Evolutionary conservation across 768 basidiomycete genomes (phyloP), one percentile per base, ranked within the genome.

Genomic region (Suillus placidus): DNA sequence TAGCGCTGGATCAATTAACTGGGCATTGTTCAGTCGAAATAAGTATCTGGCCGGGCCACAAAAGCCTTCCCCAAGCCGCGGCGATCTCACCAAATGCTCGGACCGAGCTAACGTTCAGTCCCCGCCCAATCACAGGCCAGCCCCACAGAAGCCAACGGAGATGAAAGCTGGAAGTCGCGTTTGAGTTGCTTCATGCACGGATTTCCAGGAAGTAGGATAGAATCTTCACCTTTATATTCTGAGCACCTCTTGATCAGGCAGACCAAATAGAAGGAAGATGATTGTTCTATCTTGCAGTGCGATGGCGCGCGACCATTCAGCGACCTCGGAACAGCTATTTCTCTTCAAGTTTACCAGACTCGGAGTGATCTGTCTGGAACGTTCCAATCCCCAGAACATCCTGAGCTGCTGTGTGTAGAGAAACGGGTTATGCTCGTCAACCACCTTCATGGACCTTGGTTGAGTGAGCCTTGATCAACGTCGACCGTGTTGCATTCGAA

Each of bases 151-250:
- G 52, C 10, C 52, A 10, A 34, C 52, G 52, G 30, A 54, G 52
- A 54, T 54, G 52, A 32, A 54, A 54, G 52, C 30, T 54, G 52
- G 52, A 54, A 54, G 52, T 54, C 32, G 52, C 6, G 18, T 54
- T 34, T 20, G 30, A 54, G 52, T 54, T 18, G 52, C 52, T 10
- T 54, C 52, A 54, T 32, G 30, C 52, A 54, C 9, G 16, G 16
- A 54, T 20, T 54, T 8, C 30, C 18, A 34, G 18, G 52, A 54
- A 4, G 30, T 20, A 32, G 10, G 30, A 34, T 20, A 34, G 18
- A 54, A 54, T 34, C 9, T 32, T 54, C 32, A 20, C 52, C 52
- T 54, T 54, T 54, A 9, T 54, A 54, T 20, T 54, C 32, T 54
- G 32, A 54, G 16, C 18, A 54, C 30, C 18, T 54, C 30, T 54